Conservation (phyloP, 1,139 yeast genomes). For the Scheffersomyces illinoinensis region DNA sequence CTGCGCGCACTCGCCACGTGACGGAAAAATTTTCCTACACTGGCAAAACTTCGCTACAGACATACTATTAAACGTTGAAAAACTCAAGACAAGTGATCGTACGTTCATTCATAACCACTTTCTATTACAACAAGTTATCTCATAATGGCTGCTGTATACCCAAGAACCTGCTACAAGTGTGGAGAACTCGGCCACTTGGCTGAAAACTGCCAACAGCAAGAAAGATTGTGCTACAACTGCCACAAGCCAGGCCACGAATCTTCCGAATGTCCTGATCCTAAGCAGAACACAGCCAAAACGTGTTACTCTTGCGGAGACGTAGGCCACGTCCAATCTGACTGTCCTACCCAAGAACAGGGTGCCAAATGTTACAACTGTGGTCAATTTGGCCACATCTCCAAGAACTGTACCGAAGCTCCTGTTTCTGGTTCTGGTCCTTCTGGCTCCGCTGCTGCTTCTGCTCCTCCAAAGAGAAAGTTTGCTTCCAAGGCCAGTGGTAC, state of each 20-base stretch:
- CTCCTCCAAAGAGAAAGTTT: slow-evolving; percentile 11
- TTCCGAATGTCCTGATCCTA: slow-evolving; percentile 83
- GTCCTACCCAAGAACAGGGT: slow-evolving; percentile 55
- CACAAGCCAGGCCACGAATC: slow-evolving; percentile 90
- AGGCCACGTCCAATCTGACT: slow-evolving; percentile 71
- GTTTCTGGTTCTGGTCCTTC: slow-evolving; percentile 4
- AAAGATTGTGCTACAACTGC: slow-evolving; percentile 91
- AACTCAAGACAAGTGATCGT: not conserved
- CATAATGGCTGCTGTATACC: slow-evolving; percentile 63
- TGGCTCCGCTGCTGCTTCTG: slow-evolving; percentile 17
- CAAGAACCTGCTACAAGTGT: slow-evolving; percentile 88
- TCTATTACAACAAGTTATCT: not conserved
- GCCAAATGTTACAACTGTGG: slow-evolving; percentile 59
- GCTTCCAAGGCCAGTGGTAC: slow-evolving; percentile 36
- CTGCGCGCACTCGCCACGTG: not conserved
- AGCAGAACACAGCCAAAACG: slow-evolving; percentile 79
- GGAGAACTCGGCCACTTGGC: slow-evolving; percentile 93
- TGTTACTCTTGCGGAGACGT: slow-evolving; percentile 84
- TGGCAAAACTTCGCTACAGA: not conserved
- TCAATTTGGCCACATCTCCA: slow-evolving; percentile 80
- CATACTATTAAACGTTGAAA: not conserved
- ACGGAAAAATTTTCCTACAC: not conserved
- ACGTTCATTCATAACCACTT: not conserved
- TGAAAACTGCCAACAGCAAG: slow-evolving; percentile 78
- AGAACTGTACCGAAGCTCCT: slow-evolving; percentile 54